These are phyloP conservation scores for Komagataella kurtzmanii DNA, from an alignment of 805 yeast species.

Conservation along the genomic window DNA sequence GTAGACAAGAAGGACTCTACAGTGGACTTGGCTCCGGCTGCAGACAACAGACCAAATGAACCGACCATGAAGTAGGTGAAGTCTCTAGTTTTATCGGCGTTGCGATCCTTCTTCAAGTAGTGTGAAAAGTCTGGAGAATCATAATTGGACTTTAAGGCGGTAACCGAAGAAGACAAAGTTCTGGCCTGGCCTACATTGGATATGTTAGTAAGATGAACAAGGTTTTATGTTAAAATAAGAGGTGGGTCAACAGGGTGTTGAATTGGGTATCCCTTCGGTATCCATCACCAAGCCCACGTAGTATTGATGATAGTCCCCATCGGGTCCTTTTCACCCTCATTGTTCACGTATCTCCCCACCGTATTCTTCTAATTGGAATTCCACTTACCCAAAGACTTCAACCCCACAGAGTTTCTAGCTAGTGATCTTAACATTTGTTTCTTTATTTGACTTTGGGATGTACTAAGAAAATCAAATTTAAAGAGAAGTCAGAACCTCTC, in stretches of 20 bases:
- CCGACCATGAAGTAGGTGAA: slow-evolving; percentile 97
- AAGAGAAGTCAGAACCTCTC: background rate
- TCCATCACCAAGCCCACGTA: background rate
- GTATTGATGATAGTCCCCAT: background rate
- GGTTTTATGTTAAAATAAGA: background rate
- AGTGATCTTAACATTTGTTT: slow-evolving; percentile 28
- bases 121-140: slow-evolving; percentile 84
- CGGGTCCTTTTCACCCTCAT: background rate
- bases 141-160: slow-evolving; percentile 57
- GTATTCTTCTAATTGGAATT: background rate
- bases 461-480: background rate
- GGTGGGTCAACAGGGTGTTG: background rate
- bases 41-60: slow-evolving; percentile 76
- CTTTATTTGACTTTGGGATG: background rate
- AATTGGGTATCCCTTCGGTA: background rate
- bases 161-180: slow-evolving; percentile 35
- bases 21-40: slow-evolving; percentile 93
- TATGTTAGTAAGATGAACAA: slow-evolving; percentile 1
- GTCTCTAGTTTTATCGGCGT: slow-evolving; percentile 64
- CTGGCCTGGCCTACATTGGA: slow-evolving; percentile 19
- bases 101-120: slow-evolving; percentile 57
- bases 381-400: slow-evolving; percentile 21
- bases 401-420: slow-evolving; percentile 23
- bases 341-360: background rate
- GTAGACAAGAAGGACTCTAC: slow-evolving; percentile 86